Evolutionary conservation across 306 rosid species (phyloP).

Genomic region (Cercis canadensis): DNA sequence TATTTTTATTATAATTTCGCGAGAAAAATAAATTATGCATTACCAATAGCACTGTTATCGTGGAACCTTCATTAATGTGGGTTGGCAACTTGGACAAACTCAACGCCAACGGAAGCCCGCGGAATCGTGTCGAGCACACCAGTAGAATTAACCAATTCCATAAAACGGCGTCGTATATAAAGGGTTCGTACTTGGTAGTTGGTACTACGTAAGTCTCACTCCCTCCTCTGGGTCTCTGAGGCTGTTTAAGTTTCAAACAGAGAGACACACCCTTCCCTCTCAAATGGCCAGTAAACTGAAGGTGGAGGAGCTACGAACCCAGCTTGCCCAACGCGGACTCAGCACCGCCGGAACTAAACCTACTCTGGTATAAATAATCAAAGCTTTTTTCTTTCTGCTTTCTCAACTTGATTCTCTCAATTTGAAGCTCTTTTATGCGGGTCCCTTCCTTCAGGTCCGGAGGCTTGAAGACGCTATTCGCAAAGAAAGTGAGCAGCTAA

Average conservation of each 20-base stretch:
- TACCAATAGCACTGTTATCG: too few species aligned
- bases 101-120: too few species aligned
- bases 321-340: constrained; percentile 79
- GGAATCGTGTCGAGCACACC: constrained; percentile 35
- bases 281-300: constrained; percentile 71
- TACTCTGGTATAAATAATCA: constrained; percentile 50
- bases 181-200: too few species aligned
- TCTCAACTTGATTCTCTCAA: neutral
- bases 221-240: neutral
- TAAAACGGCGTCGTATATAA: constrained; percentile 37
- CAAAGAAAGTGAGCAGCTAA: constrained; percentile 37
- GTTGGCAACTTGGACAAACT: too few species aligned
- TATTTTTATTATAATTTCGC: too few species aligned
- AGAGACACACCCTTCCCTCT: neutral
- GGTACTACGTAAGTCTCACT: neutral
- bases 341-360: constrained; percentile 71
- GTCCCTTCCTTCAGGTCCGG: constrained; percentile 53
- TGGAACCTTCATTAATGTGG: neutral
- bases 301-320: constrained; percentile 74
- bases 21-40: too few species aligned
- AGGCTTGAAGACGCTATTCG: constrained; percentile 68
- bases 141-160: neutral
- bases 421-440: neutral
- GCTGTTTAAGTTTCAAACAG: neutral
- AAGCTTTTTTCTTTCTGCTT: neutral